Evolutionary conservation across 306 rosid genomes (phyloP).

Genomic region (Dalbergia oliveri): DNA sequence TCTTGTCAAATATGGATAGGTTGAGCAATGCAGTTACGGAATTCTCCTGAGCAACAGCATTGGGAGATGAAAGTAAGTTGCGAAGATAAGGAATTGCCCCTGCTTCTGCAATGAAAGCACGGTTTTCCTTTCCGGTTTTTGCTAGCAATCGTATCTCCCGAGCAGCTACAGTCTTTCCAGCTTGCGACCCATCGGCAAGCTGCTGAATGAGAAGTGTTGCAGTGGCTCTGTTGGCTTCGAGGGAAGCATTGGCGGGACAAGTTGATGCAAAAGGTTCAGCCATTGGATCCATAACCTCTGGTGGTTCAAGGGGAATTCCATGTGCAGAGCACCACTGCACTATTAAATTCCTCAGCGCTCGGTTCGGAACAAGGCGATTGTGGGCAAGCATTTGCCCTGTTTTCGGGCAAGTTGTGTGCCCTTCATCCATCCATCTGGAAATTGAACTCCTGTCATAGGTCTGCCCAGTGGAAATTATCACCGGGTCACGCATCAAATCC

Average conservation of each 20-base stretch:
- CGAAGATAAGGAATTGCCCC: conserved; percentile 86
- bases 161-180: conserved; percentile 76
- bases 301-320: conserved; percentile 71
- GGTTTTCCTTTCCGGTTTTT: conserved; percentile 82
- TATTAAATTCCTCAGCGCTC: conserved; percentile 78
- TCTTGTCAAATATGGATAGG: conserved; percentile 74
- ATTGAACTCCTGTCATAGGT: conserved; percentile 77
- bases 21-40: conserved; percentile 91
- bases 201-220: conserved; percentile 68
- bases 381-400: conserved; percentile 74
- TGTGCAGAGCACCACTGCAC: conserved; percentile 82
- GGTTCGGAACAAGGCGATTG: conserved; percentile 71
- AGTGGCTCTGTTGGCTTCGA: conserved; percentile 73
- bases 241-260: conserved; percentile 72
- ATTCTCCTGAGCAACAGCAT: conserved; percentile 81
- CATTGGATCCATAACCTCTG: conserved; percentile 63
- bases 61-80: conserved; percentile 64
- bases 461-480: conserved; percentile 80
- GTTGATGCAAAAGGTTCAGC: conserved; percentile 61
- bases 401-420: conserved; percentile 82
- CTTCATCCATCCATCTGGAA: conserved; percentile 85
- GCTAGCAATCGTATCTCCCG: conserved; percentile 82
- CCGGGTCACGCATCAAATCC: conserved; percentile 89
- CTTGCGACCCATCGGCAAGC: conserved; percentile 68
- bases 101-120: conserved; percentile 84